Base-by-base conservation (phyloP, 352 stramenopile species). In the Phytophthora crassamura region DNA sequence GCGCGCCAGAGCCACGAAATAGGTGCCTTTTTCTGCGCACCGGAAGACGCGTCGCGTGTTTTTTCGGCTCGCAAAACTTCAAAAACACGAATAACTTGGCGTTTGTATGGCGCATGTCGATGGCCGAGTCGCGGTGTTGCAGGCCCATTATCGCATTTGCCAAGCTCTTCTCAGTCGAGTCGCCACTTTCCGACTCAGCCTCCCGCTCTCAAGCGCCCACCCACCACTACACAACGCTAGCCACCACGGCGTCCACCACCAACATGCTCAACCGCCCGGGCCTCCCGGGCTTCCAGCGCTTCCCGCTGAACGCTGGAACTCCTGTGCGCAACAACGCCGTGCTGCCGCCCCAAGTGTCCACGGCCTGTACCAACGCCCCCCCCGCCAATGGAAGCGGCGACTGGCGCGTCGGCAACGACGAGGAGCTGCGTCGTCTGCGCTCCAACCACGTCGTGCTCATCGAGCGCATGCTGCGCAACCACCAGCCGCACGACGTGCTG, bases 401-500 rank as follows among this genome's bases (percentile, higher is more conserved):
- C 63, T 88, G 78, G 78, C 74, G 67, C 35, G 35, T 63, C 51
- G 36, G 4, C 54, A 39, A 69, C 47, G 51, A 75, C 67, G 69
- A 86, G 10, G 76, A 85, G n/a, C 45, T 88, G 34, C 75, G 76
- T 9, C 75, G 71, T 16, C 58, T 86, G 25, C 80, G 80, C 18
- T 79, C 77, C 22, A 74, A 69, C 32, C 59, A 80, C 57, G 77
- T 86, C 6, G 41, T 86, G 42, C 65, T 72, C 9, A 84, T 89
- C 52, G 80, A 89, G 60, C 75, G 75, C 57, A 89, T 89, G 75
- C 61, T 89, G 18, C 77, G 75, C 39, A 77, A 74, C 59, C 80
- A 89, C 67, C 73, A 80, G 57, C 77, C 80, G 28, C 80, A 89
- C 61, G 77, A 85, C 53, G 77, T 89, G 45, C 67, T 89, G 47